phyloP scores from a whole-genome alignment of 2,329 filamentous ascomycete genomes.

The Botryotinia globosa region DNA sequence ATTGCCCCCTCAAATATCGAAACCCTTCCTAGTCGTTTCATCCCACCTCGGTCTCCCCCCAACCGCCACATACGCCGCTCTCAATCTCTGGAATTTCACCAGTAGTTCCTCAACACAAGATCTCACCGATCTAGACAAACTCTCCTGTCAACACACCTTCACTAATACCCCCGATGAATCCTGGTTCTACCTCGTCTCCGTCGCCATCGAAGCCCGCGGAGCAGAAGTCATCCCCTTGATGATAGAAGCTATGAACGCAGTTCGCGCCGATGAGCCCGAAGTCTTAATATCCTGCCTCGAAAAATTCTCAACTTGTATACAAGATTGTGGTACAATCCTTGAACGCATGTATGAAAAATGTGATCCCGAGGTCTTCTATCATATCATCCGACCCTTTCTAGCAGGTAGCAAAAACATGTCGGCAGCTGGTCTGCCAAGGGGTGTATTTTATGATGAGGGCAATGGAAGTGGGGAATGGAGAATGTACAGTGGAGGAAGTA shows the following conservation, averaged over 20 bases:
- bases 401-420: slow-evolving; percentile 93
- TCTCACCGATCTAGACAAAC: slow-evolving; percentile 52
- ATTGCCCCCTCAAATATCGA: slow-evolving; percentile 71
- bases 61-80: slow-evolving; percentile 83
- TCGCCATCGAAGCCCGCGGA: slow-evolving; percentile 83
- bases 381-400: slow-evolving; percentile 81
- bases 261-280: slow-evolving; percentile 56
- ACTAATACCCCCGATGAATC: slow-evolving; percentile 87
- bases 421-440: slow-evolving; percentile 75
- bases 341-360: slow-evolving; percentile 87
- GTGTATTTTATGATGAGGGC: slow-evolving; percentile 80
- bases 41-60: slow-evolving; percentile 75
- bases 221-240: slow-evolving; percentile 73
- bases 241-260: slow-evolving; percentile 71
- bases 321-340: slow-evolving; percentile 64
- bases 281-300: slow-evolving; percentile 63
- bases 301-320: slow-evolving; percentile 63
- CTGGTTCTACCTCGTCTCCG: slow-evolving; percentile 90
- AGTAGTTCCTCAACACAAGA: slow-evolving; percentile 47
- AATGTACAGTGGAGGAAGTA: slow-evolving; percentile 84
- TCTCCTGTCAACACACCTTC: slow-evolving; percentile 75
- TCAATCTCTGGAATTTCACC: slow-evolving; percentile 88
- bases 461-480: slow-evolving; percentile 64
- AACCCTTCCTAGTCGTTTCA: slow-evolving; percentile 73
- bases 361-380: slow-evolving; percentile 83